Conservation (phyloP, 805 yeast genomes). For the Kluyveromyces nonfermentans region DNA sequence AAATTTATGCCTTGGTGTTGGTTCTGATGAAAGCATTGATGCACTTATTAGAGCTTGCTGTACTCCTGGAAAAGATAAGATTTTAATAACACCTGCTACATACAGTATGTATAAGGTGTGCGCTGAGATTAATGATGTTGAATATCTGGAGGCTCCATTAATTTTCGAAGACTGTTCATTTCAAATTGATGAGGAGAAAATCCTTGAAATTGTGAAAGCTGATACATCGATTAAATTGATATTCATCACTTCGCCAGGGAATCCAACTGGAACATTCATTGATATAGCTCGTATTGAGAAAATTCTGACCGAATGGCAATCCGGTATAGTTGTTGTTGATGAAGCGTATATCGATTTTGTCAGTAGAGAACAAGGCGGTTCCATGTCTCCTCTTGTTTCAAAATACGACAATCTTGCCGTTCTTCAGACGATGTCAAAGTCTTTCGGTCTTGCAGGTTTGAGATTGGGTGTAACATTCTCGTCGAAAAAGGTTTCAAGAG, state of each 20-base stretch:
- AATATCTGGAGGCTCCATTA: slow-evolving; percentile 63
- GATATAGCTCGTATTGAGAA: slow-evolving; percentile 39
- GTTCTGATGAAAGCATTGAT: slow-evolving; percentile 94
- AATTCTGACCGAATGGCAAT: slow-evolving; percentile 45
- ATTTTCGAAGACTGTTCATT: slow-evolving; percentile 44
- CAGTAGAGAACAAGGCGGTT: slow-evolving; percentile 41
- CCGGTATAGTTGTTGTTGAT: slow-evolving; percentile 77
- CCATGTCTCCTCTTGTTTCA: slow-evolving; percentile 70
- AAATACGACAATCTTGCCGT: slow-evolving; percentile 77
- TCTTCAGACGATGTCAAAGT: slow-evolving; percentile 85
- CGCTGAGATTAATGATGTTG: slow-evolving; percentile 84
- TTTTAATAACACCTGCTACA: slow-evolving; percentile 87
- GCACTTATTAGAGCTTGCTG: slow-evolving; percentile 78
- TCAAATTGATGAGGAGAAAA: slow-evolving; percentile 48
- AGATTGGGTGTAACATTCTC: slow-evolving; percentile 79
- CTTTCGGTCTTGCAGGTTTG: slow-evolving; percentile 94
- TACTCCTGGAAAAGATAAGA: slow-evolving; percentile 70
- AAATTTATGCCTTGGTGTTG: slow-evolving; percentile 89
- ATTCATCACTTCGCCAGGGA: slow-evolving; percentile 92
- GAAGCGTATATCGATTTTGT: slow-evolving; percentile 94
- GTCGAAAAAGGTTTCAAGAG: slow-evolving; percentile 45
- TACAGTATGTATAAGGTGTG: slow-evolving; percentile 95
- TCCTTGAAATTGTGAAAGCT: slow-evolving; percentile 39
- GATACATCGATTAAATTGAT: slow-evolving; percentile 65
- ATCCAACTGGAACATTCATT: slow-evolving; percentile 77